Evolutionary conservation across 2,329 filamentous ascomycete species (phyloP).

Genomic region (Phoma sp.): DNA sequence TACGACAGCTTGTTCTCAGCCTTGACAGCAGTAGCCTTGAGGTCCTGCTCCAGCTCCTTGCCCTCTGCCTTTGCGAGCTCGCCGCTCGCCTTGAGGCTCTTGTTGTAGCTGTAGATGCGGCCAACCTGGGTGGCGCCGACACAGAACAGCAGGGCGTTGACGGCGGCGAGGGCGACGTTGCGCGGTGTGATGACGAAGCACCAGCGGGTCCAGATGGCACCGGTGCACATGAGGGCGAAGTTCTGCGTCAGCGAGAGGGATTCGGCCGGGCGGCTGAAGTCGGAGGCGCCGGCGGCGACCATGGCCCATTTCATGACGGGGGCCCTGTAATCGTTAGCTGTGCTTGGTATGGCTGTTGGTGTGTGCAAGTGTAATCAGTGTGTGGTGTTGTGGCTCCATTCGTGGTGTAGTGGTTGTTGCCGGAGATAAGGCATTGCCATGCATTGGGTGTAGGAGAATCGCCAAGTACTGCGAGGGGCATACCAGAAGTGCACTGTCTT

Average conservation of each 20-base stretch:
- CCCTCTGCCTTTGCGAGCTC: constrained; percentile 50
- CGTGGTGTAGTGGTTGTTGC: neutral
- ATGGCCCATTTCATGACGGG: constrained; percentile 95
- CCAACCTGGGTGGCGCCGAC: constrained; percentile 84
- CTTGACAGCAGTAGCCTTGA: constrained; percentile 43
- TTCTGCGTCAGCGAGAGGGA: constrained; percentile 95
- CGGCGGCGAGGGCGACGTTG: constrained; percentile 90
- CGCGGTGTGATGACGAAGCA: constrained; percentile 95
- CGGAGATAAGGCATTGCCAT: constrained; percentile 4
- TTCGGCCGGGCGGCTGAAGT: constrained; percentile 89
- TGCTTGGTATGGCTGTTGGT: no score
- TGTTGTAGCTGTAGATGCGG: constrained; percentile 75
- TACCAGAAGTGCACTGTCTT: constrained; percentile 98
- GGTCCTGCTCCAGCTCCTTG: constrained; percentile 40
- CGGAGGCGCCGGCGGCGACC: constrained; percentile 89
- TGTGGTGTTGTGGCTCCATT: no score
- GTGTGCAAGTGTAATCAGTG: no score
- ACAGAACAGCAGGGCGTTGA: constrained; percentile 96
- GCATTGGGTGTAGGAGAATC: neutral
- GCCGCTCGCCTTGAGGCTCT: constrained; percentile 64
- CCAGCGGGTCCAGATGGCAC: constrained; percentile 98
- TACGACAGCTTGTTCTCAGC: constrained; percentile 31
- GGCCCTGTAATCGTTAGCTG: constrained; percentile 72
- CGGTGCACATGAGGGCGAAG: constrained; percentile 85
- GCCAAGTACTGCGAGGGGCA: constrained; percentile 26